Evolutionary conservation across 176 grass and related monocot species (phyloP).

Genomic region (Poa annua): DNA sequence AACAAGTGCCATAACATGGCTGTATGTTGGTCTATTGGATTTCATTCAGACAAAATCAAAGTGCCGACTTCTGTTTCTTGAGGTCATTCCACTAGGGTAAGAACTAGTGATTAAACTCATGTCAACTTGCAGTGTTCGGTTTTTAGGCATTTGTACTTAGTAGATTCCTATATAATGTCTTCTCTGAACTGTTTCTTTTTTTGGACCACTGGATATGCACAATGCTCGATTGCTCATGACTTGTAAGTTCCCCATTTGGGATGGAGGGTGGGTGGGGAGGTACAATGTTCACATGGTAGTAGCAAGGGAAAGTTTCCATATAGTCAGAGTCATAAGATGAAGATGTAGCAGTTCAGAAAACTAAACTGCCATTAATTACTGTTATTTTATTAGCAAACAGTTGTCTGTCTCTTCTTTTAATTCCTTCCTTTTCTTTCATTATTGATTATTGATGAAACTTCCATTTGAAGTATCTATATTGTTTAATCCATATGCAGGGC

Average conservation of each 20-base stretch:
- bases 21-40: constrained; percentile 84
- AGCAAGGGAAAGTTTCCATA: background rate
- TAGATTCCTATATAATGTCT: constrained; percentile 8
- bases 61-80: constrained; percentile 62
- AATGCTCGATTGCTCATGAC: constrained; percentile 8
- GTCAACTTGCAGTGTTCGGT: background rate
- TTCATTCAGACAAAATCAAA: constrained; percentile 68
- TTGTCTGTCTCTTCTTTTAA: background rate
- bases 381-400: background rate
- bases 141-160: background rate
- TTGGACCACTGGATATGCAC: background rate
- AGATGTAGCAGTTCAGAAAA: background rate
- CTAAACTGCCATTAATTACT: background rate
- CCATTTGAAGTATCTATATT: background rate
- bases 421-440: background rate
- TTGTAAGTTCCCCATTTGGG: background rate
- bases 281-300: background rate
- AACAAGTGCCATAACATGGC: constrained; percentile 93
- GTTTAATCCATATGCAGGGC: constrained; percentile 51
- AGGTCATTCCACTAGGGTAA: constrained; percentile 82
- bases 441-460: background rate
- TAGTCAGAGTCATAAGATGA: constrained; percentile 21
- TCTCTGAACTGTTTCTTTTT: constrained; percentile 30
- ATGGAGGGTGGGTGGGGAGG: background rate
- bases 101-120: constrained; percentile 39